These are phyloP conservation scores for Wickerhamomyces sydowiorum DNA, from an alignment of 805 yeast genomes.

Conservation along the genomic window DNA sequence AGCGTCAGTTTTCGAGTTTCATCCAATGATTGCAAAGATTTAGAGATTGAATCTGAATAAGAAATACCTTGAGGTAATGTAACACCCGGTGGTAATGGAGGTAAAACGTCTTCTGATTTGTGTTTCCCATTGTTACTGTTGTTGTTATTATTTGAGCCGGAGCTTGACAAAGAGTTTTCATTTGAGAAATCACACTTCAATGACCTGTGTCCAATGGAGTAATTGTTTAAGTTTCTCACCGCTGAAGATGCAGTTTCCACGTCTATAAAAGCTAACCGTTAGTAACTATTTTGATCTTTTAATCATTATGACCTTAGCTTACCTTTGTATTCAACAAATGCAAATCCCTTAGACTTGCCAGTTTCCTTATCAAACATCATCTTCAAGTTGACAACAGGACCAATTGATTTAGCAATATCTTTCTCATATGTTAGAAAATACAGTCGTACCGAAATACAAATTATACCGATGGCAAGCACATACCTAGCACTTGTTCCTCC, in stretches of 20 bases:
- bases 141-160: slow-evolving; percentile 1
- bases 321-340: slow-evolving; percentile 75
- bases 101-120: slow-evolving; percentile 26
- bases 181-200: slow-evolving; percentile 72
- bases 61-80: slow-evolving; percentile 28
- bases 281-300: not conserved
- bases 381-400: slow-evolving; percentile 74
- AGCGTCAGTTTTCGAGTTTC: slow-evolving; percentile 40
- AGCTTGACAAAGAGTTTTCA: slow-evolving; percentile 30
- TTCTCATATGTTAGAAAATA: slow-evolving; percentile 5
- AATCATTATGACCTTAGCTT: not conserved
- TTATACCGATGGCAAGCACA: not conserved
- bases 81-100: slow-evolving; percentile 53
- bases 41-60: slow-evolving; percentile 35
- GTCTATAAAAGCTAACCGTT: slow-evolving; percentile 25
- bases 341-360: slow-evolving; percentile 88
- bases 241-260: slow-evolving; percentile 87
- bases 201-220: slow-evolving; percentile 63
- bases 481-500: slow-evolving; percentile 73
- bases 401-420: slow-evolving; percentile 80
- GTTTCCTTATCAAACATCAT: slow-evolving; percentile 83
- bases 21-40: slow-evolving; percentile 41
- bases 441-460: not conserved
- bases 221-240: slow-evolving; percentile 79
- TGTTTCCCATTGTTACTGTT: slow-evolving; percentile 8